Evolutionary conservation across 495 filamentous ascomycete genomes (phyloP).

Genomic region (Penicillium argentinense): DNA sequence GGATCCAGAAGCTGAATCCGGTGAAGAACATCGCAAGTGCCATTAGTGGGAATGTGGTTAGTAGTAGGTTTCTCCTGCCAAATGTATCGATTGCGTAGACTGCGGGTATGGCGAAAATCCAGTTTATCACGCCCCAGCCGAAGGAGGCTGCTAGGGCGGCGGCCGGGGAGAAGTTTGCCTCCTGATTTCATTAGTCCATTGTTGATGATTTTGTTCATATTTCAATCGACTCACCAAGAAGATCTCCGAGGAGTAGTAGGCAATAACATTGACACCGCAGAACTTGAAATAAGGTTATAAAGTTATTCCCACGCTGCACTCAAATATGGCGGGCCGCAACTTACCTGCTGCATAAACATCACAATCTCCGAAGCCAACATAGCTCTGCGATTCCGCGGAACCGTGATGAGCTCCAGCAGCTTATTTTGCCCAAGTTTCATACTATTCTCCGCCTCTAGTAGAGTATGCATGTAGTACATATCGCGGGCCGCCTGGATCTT

Average conservation of each 20-base stretch:
- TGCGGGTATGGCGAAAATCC: conserved; percentile 74
- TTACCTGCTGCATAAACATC: conserved; percentile 85
- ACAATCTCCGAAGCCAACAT: conserved; percentile 72
- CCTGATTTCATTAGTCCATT: too few relatives aligned
- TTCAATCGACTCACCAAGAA: conserved; percentile 42
- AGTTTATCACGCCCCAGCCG: conserved; percentile 78
- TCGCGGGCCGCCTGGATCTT: conserved; percentile 80
- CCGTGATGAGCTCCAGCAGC: conserved; percentile 66
- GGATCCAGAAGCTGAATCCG: conserved; percentile 78
- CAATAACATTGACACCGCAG: conserved; percentile 64
- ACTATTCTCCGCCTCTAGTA: conserved; percentile 64
- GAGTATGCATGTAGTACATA: conserved; percentile 75
- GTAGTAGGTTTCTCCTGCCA: conserved; percentile 75
- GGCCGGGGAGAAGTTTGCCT: conserved; percentile 46
- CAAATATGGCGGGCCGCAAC: not conserved
- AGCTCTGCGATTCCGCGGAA: conserved; percentile 78
- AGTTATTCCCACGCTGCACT: not conserved
- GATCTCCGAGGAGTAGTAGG: conserved; percentile 55
- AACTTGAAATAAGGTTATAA: conserved; percentile 27
- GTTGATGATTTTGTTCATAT: too few relatives aligned
- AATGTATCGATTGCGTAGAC: conserved; percentile 82
- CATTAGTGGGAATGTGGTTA: conserved; percentile 80
- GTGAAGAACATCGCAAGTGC: conserved; percentile 71
- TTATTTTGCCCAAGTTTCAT: conserved; percentile 62
- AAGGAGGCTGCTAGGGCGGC: conserved; percentile 67